Percentiles rank a stretch among this genome's conserved stretches.
Conservation (phyloP, 2,329 filamentous ascomycete genomes). For the Cercospora brassicicola region DNA sequence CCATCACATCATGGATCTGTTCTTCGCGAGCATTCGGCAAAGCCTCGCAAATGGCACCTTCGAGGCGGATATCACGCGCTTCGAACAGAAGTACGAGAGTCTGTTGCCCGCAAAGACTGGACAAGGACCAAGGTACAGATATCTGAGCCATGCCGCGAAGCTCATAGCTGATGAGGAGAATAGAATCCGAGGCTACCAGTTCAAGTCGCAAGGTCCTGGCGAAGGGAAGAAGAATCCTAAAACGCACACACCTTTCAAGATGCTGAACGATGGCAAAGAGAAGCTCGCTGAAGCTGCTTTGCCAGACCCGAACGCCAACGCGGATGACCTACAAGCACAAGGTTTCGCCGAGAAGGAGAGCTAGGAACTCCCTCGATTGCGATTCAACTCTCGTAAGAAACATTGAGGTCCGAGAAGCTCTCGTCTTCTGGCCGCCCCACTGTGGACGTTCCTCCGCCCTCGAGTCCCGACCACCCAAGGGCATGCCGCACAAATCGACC, state of each 20-base stretch:
- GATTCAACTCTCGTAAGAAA: not conserved
- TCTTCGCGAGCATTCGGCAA: slow-evolving; percentile 70
- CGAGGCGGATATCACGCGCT: slow-evolving; percentile 57
- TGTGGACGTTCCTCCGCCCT: too few relatives aligned
- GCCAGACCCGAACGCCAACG: slow-evolving; percentile 50
- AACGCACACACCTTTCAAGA: slow-evolving; percentile 67
- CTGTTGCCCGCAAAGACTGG: slow-evolving; percentile 73
- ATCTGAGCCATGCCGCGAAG: slow-evolving; percentile 7
- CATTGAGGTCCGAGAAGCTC: not conserved
- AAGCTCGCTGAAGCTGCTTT: slow-evolving; percentile 52
- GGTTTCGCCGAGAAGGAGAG: slow-evolving; percentile 36
- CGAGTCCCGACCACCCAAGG: not conserved
- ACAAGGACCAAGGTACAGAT: slow-evolving; percentile 64
- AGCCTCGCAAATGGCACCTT: slow-evolving; percentile 61
- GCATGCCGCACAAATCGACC: not conserved
- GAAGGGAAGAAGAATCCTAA: slow-evolving; percentile 70
- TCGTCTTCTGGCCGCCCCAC: too few relatives aligned
- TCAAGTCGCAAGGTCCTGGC: slow-evolving; percentile 66
- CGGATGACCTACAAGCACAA: slow-evolving; percentile 52
- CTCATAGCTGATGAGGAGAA: slow-evolving; percentile 19
- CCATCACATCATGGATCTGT: slow-evolving; percentile 67
- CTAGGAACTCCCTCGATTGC: slow-evolving; percentile 2
- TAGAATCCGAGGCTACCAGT: slow-evolving; percentile 76
- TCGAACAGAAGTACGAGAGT: slow-evolving; percentile 67
- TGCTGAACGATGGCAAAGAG: slow-evolving; percentile 53